Evolutionary conservation across 495 filamentous ascomycete genomes (phyloP), one percentile per base, ranked within the genome.

Genomic region (Hypoxylon lenormandii): DNA sequence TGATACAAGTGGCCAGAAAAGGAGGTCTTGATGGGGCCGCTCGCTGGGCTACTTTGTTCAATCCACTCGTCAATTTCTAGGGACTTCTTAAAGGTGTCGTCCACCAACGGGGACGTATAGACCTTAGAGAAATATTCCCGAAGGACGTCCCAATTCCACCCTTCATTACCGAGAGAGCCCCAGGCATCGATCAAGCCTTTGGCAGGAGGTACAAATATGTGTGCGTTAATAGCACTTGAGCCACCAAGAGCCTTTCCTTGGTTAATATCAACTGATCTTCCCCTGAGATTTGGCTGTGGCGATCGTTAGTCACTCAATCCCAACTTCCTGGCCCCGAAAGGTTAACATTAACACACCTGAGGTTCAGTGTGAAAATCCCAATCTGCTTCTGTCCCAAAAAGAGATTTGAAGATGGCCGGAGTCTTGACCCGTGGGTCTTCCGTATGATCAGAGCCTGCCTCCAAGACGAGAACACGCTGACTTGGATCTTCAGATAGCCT

Each of bases 221-320:
- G 75, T 36, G 81, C 82, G 58, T 89, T 90, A 60, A 89, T 76
- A 1, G 78, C 82, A 13, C 82, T 85, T 12, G 82, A 83, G 6
- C 87, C 88, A 7, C 87, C 88, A 1, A 89, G 74, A 40, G 81
- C 76, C 64, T 86, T 86, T 11, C 86, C 87, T 3, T 84, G 84
- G 0, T 80, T 64, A 52, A 82, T 66, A 63, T 51, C 66, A 55
- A 81, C 51, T 7, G 79, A 66, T 21, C 79, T 74, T 75, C 81
- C 84, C 45, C 84, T 81, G 45, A 84, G 76, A 1, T 79, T 78
- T 0, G 15, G 4, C 63, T 60, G 7, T 4, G 10, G 33, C 0
- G 10, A 3, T 3, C 11, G 18, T 64, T 38, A 64, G 38, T 42
- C 28, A 3, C 1, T 16, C 5, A 23, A 13, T 6, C 12, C 11